A percentile compares a stretch with the other conserved stretches of the same genome.
phyloP scores from a whole-genome alignment of 1,139 yeast species.

The Candida glucosophila region DNA sequence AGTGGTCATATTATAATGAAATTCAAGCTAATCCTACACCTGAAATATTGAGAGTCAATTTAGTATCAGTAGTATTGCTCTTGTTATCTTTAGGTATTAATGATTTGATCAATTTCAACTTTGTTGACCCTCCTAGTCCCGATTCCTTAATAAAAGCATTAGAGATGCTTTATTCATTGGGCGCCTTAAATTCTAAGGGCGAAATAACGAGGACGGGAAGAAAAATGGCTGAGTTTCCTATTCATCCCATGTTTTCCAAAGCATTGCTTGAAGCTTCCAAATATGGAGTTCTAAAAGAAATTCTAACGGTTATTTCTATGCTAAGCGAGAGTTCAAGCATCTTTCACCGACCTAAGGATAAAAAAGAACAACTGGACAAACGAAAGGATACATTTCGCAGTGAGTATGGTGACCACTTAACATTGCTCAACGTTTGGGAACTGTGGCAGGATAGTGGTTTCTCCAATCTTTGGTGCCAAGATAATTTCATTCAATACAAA shows the following conservation, averaged over 20 bases:
- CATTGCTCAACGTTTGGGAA: slow-evolving; percentile 64
- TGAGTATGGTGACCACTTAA: slow-evolving; percentile 63
- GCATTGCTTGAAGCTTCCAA: slow-evolving; percentile 56
- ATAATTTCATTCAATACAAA: slow-evolving; percentile 70
- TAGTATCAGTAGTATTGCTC: slow-evolving; percentile 66
- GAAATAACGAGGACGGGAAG: slow-evolving; percentile 71
- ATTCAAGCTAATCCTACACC: slow-evolving; percentile 76
- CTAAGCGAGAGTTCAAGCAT: slow-evolving; percentile 71
- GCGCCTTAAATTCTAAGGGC: slow-evolving; percentile 80
- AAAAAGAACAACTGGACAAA: slow-evolving; percentile 55
- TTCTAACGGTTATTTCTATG: slow-evolving; percentile 70
- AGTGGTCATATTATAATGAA: slow-evolving; percentile 76
- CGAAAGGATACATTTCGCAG: slow-evolving; percentile 47
- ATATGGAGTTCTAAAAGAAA: slow-evolving; percentile 53
- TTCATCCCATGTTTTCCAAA: slow-evolving; percentile 84
- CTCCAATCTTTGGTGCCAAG: slow-evolving; percentile 81
- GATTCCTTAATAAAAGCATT: slow-evolving; percentile 68
- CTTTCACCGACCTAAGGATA: slow-evolving; percentile 68
- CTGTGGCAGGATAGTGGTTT: slow-evolving; percentile 69
- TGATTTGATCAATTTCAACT: slow-evolving; percentile 75
- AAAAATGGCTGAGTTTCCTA: slow-evolving; percentile 87
- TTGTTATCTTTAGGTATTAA: slow-evolving; percentile 75
- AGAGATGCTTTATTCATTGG: slow-evolving; percentile 73
- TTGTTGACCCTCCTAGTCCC: slow-evolving; percentile 77
- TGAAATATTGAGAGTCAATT: slow-evolving; percentile 76